These are phyloP conservation scores for Carallia brachiata DNA, from an alignment of 345 rosid genomes.

Conservation along the genomic window DNA sequence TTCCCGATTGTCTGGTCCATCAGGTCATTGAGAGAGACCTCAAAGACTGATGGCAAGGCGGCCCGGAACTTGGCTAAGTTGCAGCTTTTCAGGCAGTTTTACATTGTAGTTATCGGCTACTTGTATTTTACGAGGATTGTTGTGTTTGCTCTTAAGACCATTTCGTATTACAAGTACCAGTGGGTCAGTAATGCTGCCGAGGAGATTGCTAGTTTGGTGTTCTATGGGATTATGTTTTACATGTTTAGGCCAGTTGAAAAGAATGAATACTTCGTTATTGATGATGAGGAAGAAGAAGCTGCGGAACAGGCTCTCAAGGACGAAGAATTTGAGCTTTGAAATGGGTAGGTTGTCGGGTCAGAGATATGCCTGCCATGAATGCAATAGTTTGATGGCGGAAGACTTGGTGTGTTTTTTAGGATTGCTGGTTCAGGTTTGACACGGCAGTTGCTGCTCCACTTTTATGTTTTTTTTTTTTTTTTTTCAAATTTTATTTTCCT, in stretches of 20 bases:
- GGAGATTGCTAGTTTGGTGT: conserved; percentile 79
- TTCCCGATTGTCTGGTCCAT: conserved; percentile 99
- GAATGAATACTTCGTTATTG: conserved; percentile 84
- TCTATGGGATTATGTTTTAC: conserved; percentile 78
- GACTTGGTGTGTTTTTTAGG: conserved; percentile 8
- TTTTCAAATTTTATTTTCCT: conserved; percentile 15
- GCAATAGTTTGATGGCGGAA: neutral
- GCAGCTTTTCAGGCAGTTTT: conserved; percentile 82
- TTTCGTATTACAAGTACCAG: conserved; percentile 84
- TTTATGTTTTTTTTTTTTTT: neutral
- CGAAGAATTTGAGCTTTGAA: conserved; percentile 87
- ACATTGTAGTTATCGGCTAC: conserved; percentile 87
- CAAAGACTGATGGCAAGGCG: conserved; percentile 91
- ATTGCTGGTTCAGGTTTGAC: conserved; percentile 2
- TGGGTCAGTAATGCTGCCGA: conserved; percentile 95
- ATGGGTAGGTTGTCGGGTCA: neutral
- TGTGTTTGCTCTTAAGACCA: conserved; percentile 78
- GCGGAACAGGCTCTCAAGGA: conserved; percentile 73
- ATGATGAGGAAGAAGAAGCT: conserved; percentile 92
- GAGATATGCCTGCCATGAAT: conserved; percentile 5
- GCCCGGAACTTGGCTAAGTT: conserved; percentile 85
- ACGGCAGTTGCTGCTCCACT: conserved; percentile 4
- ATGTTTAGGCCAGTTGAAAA: conserved; percentile 93
- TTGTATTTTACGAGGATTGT: conserved; percentile 89
- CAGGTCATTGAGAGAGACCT: conserved; percentile 74